A percentile compares a stretch with the other conserved stretches of the same genome.
Evolutionary conservation across 169 alveolate species (phyloP).

Genomic region (Theileria parva): DNA sequence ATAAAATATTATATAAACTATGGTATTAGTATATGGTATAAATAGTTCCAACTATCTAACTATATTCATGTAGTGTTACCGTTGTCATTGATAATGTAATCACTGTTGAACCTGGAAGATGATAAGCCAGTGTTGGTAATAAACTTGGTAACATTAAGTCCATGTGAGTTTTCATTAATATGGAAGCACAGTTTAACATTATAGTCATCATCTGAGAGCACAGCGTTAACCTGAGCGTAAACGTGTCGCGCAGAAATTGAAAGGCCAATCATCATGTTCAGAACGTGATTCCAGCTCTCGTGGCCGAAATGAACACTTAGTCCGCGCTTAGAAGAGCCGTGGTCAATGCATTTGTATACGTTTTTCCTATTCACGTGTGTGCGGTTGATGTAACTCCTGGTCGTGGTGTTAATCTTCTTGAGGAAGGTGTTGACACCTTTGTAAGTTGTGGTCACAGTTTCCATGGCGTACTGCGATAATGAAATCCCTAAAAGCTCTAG

Average conservation of each 20-base stretch:
- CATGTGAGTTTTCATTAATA: constrained; percentile 18
- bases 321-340: constrained; percentile 28
- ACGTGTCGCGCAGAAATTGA: constrained; percentile 77
- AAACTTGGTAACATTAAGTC: neutral
- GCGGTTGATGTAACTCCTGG: constrained; percentile 25
- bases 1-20: no score
- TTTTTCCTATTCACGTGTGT: constrained; percentile 22
- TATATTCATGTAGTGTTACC: no score
- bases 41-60: no score
- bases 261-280: constrained; percentile 89
- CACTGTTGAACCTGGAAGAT: constrained; percentile 4
- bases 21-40: no score
- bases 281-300: constrained; percentile 87
- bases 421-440: constrained; percentile 12
- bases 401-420: neutral
- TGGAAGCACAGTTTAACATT: constrained; percentile 21
- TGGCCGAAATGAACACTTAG: constrained; percentile 87
- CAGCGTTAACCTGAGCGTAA: constrained; percentile 11
- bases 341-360: constrained; percentile 13
- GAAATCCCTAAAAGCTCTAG: constrained; percentile 57
- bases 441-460: constrained; percentile 17
- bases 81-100: neutral
- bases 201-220: constrained; percentile 23
- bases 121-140: neutral
- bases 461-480: constrained; percentile 37